Percentiles rank a stretch among this genome's conserved stretches.
Conservation (phyloP, 257 asterid genomes). For the Solanum pimpinellifolium region DNA sequence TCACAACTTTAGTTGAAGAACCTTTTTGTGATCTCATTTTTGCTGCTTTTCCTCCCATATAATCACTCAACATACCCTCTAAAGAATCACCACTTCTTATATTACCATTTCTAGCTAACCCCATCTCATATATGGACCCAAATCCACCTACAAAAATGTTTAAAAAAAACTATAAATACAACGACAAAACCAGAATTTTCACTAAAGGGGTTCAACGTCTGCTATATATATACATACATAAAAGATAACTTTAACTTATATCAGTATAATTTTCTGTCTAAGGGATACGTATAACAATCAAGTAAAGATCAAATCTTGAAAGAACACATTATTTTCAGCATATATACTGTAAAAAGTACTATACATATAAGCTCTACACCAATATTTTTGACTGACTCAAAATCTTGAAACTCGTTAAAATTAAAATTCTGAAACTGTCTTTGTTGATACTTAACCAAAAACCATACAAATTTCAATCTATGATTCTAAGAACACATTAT, state of each 20-base stretch:
- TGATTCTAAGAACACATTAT: not conserved
- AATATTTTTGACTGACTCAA: not conserved
- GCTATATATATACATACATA: not conserved
- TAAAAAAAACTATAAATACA: not conserved
- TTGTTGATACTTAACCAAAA: not conserved
- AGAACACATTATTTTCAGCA: not conserved
- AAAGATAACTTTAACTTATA: not conserved
- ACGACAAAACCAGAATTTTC: not conserved
- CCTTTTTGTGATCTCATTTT: conserved; percentile 27
- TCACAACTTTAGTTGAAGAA: conserved; percentile 39
- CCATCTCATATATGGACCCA: conserved; percentile 11
- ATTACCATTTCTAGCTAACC: conserved; percentile 20
- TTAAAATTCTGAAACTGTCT: not conserved
- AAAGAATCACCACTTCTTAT: conserved; percentile 51
- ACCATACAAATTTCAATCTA: not conserved
- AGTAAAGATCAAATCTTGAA: not conserved
- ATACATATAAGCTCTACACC: not conserved
- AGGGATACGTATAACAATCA: not conserved
- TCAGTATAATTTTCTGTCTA: not conserved
- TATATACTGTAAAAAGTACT: not conserved
- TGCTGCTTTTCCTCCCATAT: conserved; percentile 39
- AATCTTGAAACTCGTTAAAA: not conserved
- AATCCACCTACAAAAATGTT: not conserved
- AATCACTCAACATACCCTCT: conserved; percentile 71
- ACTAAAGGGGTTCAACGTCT: not conserved